phyloP scores from a whole-genome alignment of 495 filamentous ascomycete species.

The Penicillium chermesinum region DNA sequence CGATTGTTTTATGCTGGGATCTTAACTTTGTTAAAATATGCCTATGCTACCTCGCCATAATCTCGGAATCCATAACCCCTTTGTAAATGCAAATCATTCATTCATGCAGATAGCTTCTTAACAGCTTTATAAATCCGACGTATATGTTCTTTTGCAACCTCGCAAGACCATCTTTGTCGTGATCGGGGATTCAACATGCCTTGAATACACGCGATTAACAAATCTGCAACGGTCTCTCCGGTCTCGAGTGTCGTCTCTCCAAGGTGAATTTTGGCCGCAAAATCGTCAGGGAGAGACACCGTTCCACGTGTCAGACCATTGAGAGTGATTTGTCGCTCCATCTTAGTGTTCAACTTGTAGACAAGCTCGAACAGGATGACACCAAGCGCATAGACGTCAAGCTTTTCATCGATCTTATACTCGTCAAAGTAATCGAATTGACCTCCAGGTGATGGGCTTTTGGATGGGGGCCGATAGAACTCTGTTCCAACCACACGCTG shows the following conservation, averaged over 20 bases:
- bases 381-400: constrained; percentile 51
- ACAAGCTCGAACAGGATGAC: constrained; percentile 50
- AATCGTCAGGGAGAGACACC: constrained; percentile 31
- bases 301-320: constrained; percentile 35
- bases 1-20: neutral
- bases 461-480: constrained; percentile 41
- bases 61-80: neutral
- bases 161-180: constrained; percentile 36
- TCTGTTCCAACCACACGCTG: constrained; percentile 42
- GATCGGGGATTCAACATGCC: constrained; percentile 45
- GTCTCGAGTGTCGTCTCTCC: constrained; percentile 25
- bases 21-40: no score
- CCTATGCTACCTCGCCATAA: no score
- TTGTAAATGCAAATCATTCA: neutral
- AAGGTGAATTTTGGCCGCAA: constrained; percentile 34
- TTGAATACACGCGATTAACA: constrained; percentile 36
- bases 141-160: constrained; percentile 27
- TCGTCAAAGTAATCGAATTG: constrained; percentile 11
- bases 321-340: constrained; percentile 50
- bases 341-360: constrained; percentile 47
- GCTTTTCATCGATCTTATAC: constrained; percentile 46
- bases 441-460: constrained; percentile 1
- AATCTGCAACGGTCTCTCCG: constrained; percentile 30
- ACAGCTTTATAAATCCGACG: constrained; percentile 19
- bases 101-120: constrained; percentile 7